phyloP scores from a whole-genome alignment of 2,329 filamentous ascomycete genomes.

The Claviceps purpurea region DNA sequence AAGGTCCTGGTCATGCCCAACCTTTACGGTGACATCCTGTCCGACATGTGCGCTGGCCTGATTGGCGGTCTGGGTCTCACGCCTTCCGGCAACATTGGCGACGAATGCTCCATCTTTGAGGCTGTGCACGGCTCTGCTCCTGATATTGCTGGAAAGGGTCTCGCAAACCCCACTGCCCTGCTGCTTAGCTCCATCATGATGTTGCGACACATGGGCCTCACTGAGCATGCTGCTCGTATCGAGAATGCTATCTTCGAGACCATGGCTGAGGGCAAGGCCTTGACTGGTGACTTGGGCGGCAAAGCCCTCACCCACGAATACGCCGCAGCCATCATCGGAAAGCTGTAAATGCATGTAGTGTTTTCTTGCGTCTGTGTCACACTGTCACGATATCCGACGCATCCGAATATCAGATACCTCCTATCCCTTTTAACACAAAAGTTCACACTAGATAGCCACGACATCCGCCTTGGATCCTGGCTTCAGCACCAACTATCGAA shows the following conservation, averaged over 20 bases:
- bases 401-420: constrained; percentile 3
- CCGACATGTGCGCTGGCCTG: constrained; percentile 97
- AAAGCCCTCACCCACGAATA: constrained; percentile 95
- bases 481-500: neutral
- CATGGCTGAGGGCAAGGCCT: constrained; percentile 85
- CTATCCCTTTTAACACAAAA: neutral
- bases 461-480: neutral
- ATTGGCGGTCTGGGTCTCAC: constrained; percentile 96
- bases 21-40: constrained; percentile 98
- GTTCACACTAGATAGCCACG: neutral
- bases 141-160: constrained; percentile 88
- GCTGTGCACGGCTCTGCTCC: constrained; percentile 95
- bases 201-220: constrained; percentile 94
- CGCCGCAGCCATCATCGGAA: constrained; percentile 74
- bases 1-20: constrained; percentile 98
- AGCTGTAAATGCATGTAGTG: constrained; percentile 33
- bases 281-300: constrained; percentile 93
- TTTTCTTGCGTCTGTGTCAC: neutral
- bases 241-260: constrained; percentile 93
- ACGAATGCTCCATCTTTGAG: constrained; percentile 99
- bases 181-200: constrained; percentile 98
- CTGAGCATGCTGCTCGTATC: constrained; percentile 71
- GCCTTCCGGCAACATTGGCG: constrained; percentile 95
- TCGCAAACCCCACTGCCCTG: constrained; percentile 94
- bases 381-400: neutral